Evolutionary conservation across 2,329 filamentous ascomycete genomes (phyloP), one percentile per base, ranked within the genome.

Genomic region (Penicillium sp.): DNA sequence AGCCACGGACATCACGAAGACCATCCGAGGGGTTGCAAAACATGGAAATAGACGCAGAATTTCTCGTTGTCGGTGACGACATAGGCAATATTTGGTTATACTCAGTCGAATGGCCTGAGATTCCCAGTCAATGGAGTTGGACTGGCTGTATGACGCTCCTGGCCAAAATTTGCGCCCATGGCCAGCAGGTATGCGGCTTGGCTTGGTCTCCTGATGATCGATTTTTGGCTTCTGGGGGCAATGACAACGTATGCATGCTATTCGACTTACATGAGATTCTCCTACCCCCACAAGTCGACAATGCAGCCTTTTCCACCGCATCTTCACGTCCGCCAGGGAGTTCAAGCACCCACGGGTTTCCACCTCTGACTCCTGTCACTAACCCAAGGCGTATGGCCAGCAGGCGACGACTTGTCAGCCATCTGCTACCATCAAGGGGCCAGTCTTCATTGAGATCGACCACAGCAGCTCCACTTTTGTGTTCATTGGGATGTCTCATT

Each of bases 181-280:
- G 82, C 1, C 92, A 97, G 74, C 93, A 98, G 69, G 88, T 99
- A 53, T 99, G 95, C 68, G 93, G 93, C 1, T 79, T 99, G n/a
- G 84, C 90, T 3, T 98, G 93, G 91, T 93, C 91, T 3, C 79
- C 80, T 3, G 86, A 90, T 66, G 91, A 91, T 3, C 81, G 82
- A 3, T 82, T 87, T 35, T 93, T 99, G 71, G 91, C 91, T 14
- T 92, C 90, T 5, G 93, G 95, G 7, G 91, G 90, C 24, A 98
- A 99, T 70, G 95, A 99, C 77, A 97, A 98, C 68, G 75, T 86
- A 3, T 96, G 93, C 69, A 90, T 87, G 64, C 80, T 98, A 2
- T 96, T 96, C 72, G 85, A 93, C 52, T 83, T 84, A 3, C 80
- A 83, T 48, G 82, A 84, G 41, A 77, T 93, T 19, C 59, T 73